Conservation (phyloP, 2,329 filamentous ascomycete genomes). For the Cadophora malorum region DNA sequence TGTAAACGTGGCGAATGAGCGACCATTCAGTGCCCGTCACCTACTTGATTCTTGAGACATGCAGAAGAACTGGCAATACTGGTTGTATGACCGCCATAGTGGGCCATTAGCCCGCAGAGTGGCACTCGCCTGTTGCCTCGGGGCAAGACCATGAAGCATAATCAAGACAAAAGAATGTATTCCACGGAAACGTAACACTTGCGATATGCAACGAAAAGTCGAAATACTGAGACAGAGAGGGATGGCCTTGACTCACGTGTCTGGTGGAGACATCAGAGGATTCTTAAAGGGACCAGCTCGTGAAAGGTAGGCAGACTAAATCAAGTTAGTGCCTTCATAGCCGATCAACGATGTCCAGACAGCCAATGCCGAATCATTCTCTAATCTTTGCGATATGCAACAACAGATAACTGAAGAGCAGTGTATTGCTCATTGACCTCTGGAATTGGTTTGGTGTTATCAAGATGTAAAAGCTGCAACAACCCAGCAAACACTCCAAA, state of each 20-base stretch:
- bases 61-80: neutral
- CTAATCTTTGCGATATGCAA: slow-evolving; percentile 14
- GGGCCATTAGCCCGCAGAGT: neutral
- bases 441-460: neutral
- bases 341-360: neutral
- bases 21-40: neutral
- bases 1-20: neutral
- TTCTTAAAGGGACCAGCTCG: neutral
- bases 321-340: neutral
- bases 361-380: neutral
- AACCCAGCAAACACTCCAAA: neutral
- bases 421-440: neutral
- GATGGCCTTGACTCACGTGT: neutral
- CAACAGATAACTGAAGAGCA: neutral
- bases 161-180: neutral
- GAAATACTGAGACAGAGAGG: neutral
- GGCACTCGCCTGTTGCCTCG: neutral
- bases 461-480: neutral
- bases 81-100: neutral
- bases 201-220: slow-evolving; percentile 3
- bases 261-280: neutral
- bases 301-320: neutral
- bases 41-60: neutral
- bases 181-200: neutral
- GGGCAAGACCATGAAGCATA: neutral